Base-by-base conservation (phyloP, 768 basidiomycete genomes). In the Chalciporus piperatus region DNA sequence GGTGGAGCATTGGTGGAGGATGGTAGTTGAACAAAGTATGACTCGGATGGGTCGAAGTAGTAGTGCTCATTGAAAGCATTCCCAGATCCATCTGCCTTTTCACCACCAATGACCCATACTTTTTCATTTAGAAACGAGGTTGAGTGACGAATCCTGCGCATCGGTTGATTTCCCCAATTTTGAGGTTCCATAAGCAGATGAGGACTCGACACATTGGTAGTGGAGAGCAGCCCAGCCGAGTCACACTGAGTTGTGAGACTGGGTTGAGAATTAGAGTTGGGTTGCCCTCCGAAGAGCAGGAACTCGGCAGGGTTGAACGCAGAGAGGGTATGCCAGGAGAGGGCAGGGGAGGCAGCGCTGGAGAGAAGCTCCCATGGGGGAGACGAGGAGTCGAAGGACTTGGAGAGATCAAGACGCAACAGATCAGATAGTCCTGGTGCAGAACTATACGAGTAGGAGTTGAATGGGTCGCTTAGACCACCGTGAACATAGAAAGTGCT, bases 321-420 rank as follows among this genome's bases (percentile, higher is more conserved):
- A 14, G 88, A 85, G 39, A 94, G 71, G 1, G 87, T 82, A 64
- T 92, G 88, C 87, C 89, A 94, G 11, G 87, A 81, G 11, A 92
- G 72, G 8, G 80, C 69, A 20, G 89, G 89, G 4, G 71, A 66
- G 54, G 79, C 77, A 2, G 70, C 60, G 28, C 77, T 73, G 46
- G 74, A 74, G 48, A 88, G 56, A 46, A 84, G 76, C 33, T 76
- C 58, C 87, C 89, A 92, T 13, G 89, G 87, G 1, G 90, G 84
- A 1, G 76, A 78, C 1, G 76, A 73, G n/a, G 75, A 62, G 40
- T 76, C 56, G 62, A 92, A 95, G 2, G 81, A 63, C 8, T 70
- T 62, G 3, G 79, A 74, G 14, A 92, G 78, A 39, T 87, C 74
- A n/a, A 93, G 79, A 28, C 73, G 75, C 22, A 94, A 73, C 17